phyloP scores from a whole-genome alignment of 2,329 filamentous ascomycete genomes.

The Chaetomiaceae sp. region DNA sequence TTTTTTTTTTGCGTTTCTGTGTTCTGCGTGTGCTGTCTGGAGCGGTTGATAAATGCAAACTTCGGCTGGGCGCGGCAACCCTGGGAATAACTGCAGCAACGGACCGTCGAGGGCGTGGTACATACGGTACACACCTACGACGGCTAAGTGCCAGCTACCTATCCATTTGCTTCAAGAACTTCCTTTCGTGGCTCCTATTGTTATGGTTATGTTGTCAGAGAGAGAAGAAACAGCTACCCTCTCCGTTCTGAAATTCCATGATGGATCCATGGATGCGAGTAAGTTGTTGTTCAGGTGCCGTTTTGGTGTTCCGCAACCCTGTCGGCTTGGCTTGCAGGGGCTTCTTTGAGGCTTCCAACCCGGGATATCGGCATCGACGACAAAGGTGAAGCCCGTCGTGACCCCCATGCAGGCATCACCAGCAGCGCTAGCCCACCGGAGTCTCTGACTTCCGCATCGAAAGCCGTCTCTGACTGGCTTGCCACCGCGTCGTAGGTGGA shows the following conservation, averaged over 20 bases:
- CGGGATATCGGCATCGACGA: slow-evolving; percentile 14
- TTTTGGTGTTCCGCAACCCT: background rate
- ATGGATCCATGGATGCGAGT: no score
- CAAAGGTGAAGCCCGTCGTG: no score
- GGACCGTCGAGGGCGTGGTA: no score
- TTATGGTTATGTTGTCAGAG: no score
- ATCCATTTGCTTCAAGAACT: no score
- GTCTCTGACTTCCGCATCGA: background rate
- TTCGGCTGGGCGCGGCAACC: background rate
- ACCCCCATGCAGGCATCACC: no score
- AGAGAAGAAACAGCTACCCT: background rate
- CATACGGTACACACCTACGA: no score
- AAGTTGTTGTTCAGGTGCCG: slow-evolving; percentile 4
- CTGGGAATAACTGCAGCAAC: no score
- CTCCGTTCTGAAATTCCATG: no score
- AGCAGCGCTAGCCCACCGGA: background rate
- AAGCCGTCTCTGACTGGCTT: background rate
- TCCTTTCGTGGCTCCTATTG: no score
- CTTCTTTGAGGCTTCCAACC: slow-evolving; percentile 4
- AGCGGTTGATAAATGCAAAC: background rate
- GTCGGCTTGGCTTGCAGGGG: slow-evolving; percentile 19
- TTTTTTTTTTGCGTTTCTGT: no score
- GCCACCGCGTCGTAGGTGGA: background rate
- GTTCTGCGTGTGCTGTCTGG: background rate
- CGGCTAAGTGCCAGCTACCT: no score